These are phyloP conservation scores for Xylaria castorea DNA, from an alignment of 495 filamentous ascomycete genomes.

Conservation along the genomic window DNA sequence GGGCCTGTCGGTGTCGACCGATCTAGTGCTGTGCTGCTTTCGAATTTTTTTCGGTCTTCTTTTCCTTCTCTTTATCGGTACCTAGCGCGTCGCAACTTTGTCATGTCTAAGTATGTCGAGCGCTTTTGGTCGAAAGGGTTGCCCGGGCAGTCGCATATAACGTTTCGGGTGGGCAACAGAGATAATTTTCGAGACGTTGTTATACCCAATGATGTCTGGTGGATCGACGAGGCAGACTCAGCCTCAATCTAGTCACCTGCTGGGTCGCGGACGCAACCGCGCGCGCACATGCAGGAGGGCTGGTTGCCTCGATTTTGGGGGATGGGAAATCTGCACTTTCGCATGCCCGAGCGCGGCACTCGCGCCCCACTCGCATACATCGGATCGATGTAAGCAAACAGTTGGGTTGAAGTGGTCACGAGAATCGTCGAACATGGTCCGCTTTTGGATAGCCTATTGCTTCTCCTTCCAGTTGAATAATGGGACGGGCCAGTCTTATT, in stretches of 20 bases:
- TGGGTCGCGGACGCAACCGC: slow-evolving; percentile 18
- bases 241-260: slow-evolving; percentile 24
- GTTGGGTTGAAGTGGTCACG: slow-evolving; percentile 8
- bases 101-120: background rate
- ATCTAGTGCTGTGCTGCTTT: background rate
- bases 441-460: slow-evolving; percentile 6
- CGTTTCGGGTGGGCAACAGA: slow-evolving; percentile 22
- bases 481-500: background rate
- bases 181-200: background rate
- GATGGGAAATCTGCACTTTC: slow-evolving; percentile 19
- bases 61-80: background rate
- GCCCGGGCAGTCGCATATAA: background rate
- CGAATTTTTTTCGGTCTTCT: background rate
- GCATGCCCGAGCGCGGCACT: slow-evolving; percentile 24
- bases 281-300: slow-evolving; percentile 22
- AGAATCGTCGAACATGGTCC: background rate
- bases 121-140: background rate
- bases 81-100: background rate
- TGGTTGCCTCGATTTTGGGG: slow-evolving; percentile 26
- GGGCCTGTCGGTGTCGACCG: background rate
- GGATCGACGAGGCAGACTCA: slow-evolving; percentile 25
- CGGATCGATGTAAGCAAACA: slow-evolving; percentile 8
- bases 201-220: slow-evolving; percentile 17
- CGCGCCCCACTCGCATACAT: slow-evolving; percentile 25
- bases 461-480: slow-evolving; percentile 17